Base-by-base conservation (phyloP, 2,329 filamentous ascomycete genomes). In the Aspergillus sp. region DNA sequence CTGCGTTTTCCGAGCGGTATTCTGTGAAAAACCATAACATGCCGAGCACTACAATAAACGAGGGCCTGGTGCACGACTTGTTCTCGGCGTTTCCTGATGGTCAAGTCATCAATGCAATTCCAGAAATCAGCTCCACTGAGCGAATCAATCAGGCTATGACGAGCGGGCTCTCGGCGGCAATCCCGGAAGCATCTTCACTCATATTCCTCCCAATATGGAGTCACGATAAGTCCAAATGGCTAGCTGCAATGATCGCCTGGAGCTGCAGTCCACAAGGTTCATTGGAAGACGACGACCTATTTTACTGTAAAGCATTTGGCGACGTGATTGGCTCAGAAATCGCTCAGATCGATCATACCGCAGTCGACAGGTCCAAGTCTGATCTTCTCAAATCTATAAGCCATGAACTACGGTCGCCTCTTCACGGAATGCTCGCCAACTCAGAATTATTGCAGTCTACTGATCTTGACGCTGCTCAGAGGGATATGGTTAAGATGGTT, bases 321-420 rank as follows among this genome's bases (percentile, higher is more conserved):
- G 72, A 76, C 54, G 68, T 72, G 0, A 70, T 79, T 3, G 71
- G 76, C 7, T 73, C 75, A 1, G 74, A 77, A 47, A 70, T 76
- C 17, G 71, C 72, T 13, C 71, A 75, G 11, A 64, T 75, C 13
- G 69, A 77, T n/a, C 74, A 73, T 62, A 68, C 57, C 3, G 65
- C 71, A 2, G 71, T 70, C 1, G 81, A 84, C 43, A 77, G 78
- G 55, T 78, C 81, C 9, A 85, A 86, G 61, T 79, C 79, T 0
- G 82, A 84, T 13, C 83, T 86, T 48, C 79, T 86, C 17, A 80
- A 80, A 0, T 81, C 79, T 0, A 82, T 85, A 28, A 82, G 78
- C 30, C 84, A 85, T 65, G 84, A 86, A 63, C 72, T 85, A 7
- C 74, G 82, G 4, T 80, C 71, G 41, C 84, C 77, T 23, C 71